Evolutionary conservation across 139 green algal genomes (phyloP), one percentile per base, ranked within the genome.

Genomic region (Deuterostichococcus epilithicus): DNA sequence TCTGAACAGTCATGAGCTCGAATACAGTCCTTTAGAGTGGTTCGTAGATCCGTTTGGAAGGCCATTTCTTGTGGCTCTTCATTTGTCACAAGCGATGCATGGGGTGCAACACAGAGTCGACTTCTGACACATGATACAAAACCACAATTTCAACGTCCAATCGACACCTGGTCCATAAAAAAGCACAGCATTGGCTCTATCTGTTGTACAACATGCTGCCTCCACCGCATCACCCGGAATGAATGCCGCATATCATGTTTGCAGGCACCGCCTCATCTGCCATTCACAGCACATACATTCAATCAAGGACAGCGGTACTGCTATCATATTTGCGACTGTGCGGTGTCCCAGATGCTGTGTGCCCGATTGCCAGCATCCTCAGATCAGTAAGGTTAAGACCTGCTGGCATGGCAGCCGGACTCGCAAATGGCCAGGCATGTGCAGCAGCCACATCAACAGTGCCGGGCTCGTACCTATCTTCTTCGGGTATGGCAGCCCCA

Each of bases 401-500:
- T 60, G 45, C 45, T 26, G 13, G 15, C 13, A 60, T 60, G 45
- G 13, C 13, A 26, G 45, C 45, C 45, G 45, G 15, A 26, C 18
- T 26, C 18, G 45, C 45, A 13, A 60, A 18, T 18, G 13, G 45
- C 45, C 45, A 60, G 13, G 45, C 18, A 18, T 18, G 45, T 18
- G 18, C 45, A 60, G 45, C 45, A 13, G 45, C 13, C 45, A 60
- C 45, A 60, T 60, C 15, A 26, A 18, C 45, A 60, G 18, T 18
- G 45, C 45, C 13, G 15, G 18, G 67, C 34, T 6, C 70, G 25
- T 36, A 74, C 70, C 82, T 60, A 94, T 92, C 73, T 85, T 87
- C 75, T 93, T 93, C 23, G 89, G 89, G 58, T 91, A 91, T 15
- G 85, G 73, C 71, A 94, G 73, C 1, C 76, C 66, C 23, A 94